Conservation (phyloP, 805 yeast species). For the Starmerella potacharoeniae region DNA sequence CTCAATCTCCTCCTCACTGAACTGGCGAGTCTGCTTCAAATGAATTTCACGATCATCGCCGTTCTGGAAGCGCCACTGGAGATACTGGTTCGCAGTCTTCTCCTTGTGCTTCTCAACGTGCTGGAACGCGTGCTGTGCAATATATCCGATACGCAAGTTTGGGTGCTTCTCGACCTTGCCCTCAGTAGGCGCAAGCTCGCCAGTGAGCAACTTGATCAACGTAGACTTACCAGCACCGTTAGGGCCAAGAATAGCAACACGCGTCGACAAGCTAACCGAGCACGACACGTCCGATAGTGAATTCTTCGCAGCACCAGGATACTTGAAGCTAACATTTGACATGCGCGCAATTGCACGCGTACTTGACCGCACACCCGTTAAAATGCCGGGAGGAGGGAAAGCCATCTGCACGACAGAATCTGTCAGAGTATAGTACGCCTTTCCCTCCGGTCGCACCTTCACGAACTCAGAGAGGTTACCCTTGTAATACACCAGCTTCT, state of each 20-base stretch:
- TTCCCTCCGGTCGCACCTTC: slow-evolving; percentile 87
- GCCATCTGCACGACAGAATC: slow-evolving; percentile 92
- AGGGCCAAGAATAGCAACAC: slow-evolving; percentile 94
- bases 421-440: slow-evolving; percentile 85
- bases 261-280: slow-evolving; percentile 86
- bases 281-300: slow-evolving; percentile 70
- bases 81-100: slow-evolving; percentile 92
- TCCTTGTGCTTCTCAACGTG: slow-evolving; percentile 96
- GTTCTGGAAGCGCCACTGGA: slow-evolving; percentile 95
- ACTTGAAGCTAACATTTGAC: slow-evolving; percentile 72
- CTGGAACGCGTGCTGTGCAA: slow-evolving; percentile 96
- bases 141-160: slow-evolving; percentile 92
- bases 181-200: slow-evolving; percentile 70
- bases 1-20: slow-evolving; percentile 65
- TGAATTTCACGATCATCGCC: slow-evolving; percentile 98
- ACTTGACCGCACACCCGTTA: slow-evolving; percentile 92
- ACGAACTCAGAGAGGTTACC: slow-evolving; percentile 93
- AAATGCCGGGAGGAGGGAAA: slow-evolving; percentile 96
- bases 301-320: slow-evolving; percentile 83
- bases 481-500: slow-evolving; percentile 86
- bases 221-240: slow-evolving; percentile 99
- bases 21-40: slow-evolving; percentile 82
- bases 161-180: slow-evolving; percentile 98
- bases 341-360: slow-evolving; percentile 89
- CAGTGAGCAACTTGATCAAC: slow-evolving; percentile 83